Conservation (phyloP, 106 monocot genomes). For the Dioscorea alata region DNA sequence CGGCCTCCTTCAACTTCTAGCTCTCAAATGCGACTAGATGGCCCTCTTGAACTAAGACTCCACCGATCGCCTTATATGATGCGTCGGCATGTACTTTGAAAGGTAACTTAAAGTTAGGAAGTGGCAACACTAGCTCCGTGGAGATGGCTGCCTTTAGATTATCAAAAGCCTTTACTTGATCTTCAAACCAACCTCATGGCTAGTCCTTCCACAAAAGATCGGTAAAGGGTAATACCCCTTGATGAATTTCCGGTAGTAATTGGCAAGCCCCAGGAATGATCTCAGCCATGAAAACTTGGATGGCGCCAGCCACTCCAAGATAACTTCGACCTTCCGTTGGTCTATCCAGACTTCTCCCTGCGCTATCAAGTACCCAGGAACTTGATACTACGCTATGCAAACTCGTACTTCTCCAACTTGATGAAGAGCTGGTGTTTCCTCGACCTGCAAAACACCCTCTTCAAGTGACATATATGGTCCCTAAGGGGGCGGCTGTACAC, state of each 20-base stretch:
- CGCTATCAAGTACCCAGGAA: background rate
- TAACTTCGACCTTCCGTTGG: background rate
- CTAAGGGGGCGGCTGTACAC: background rate
- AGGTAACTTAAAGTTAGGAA: background rate
- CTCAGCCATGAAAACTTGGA: background rate
- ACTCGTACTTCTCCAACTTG: background rate
- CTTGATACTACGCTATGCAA: background rate
- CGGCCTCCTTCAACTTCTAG: too few species aligned
- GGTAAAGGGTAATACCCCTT: background rate
- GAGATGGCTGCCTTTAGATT: background rate
- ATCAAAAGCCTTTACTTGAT: background rate
- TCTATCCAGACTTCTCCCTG: background rate
- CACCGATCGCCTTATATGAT: too few species aligned
- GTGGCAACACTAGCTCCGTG: background rate
- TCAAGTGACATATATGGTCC: background rate
- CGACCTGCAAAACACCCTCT: background rate
- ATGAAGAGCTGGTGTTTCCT: background rate
- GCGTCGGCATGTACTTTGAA: conserved; percentile 1
- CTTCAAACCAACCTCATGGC: background rate
- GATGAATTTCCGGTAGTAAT: background rate
- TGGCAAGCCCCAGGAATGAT: background rate
- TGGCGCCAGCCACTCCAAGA: background rate
- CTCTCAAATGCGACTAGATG: too few species aligned
- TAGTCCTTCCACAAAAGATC: background rate
- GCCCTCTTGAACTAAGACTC: too few species aligned